Percentiles rank a stretch among this genome's conserved stretches.
These are phyloP conservation scores for Solanum gracilifrons DNA, from an alignment of 257 asterid genomes.

Conservation along the genomic window DNA sequence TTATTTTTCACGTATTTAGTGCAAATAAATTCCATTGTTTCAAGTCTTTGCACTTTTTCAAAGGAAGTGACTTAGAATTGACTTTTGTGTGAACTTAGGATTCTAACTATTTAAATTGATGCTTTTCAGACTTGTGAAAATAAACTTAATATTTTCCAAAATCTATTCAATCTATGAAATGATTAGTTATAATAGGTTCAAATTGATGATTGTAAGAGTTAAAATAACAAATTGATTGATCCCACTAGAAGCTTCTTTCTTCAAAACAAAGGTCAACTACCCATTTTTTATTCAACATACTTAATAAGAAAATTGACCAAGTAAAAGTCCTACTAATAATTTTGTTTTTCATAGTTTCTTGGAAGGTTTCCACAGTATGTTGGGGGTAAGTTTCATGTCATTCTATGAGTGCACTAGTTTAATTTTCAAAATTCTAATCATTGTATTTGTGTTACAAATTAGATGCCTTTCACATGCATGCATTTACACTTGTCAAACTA, in stretches of 20 bases:
- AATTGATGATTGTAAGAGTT: background rate
- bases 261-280: background rate
- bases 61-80: background rate
- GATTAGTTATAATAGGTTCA: background rate
- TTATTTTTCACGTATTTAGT: background rate
- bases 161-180: background rate
- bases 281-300: background rate
- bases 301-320: background rate
- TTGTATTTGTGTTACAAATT: background rate
- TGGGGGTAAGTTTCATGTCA: background rate
- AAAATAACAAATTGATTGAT: background rate
- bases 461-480: background rate
- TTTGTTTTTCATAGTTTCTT: background rate
- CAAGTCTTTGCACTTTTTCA: background rate
- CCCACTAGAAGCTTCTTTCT: background rate
- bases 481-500: background rate
- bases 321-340: background rate
- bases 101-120: background rate
- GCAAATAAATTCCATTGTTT: background rate
- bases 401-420: background rate
- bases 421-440: background rate
- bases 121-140: background rate
- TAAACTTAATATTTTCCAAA: background rate
- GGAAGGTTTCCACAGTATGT: background rate
- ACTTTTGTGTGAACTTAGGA: background rate